Percentiles rank a stretch among this genome's conserved stretches.
phyloP scores from a whole-genome alignment of 768 basidiomycete genomes.

The Mycena latifolia region DNA sequence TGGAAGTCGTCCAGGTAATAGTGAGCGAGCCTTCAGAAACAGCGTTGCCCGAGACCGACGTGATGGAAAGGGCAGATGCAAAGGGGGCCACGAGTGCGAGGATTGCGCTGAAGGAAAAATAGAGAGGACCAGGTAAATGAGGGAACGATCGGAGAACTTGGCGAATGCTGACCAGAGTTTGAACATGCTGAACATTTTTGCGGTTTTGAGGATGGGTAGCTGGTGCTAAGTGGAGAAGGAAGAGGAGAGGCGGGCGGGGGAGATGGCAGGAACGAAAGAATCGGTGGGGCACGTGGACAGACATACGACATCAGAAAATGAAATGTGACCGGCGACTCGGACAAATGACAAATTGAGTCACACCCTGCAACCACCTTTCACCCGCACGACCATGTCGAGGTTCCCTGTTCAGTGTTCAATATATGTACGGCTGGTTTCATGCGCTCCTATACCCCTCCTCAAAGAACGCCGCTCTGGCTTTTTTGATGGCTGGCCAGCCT shows the following conservation, averaged over 20 bases:
- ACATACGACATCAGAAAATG: too few species aligned
- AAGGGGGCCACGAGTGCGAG: conserved; percentile 33
- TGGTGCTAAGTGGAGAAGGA: conserved; percentile 1
- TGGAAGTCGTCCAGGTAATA: conserved; percentile 25
- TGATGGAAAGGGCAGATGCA: conserved; percentile 30
- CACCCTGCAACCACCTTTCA: too few species aligned
- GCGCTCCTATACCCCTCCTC: too few species aligned
- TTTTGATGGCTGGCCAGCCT: too few species aligned
- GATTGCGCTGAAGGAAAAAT: conserved; percentile 19
- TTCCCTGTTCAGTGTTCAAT: too few species aligned
- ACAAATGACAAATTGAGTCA: too few species aligned
- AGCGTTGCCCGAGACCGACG: conserved; percentile 21
- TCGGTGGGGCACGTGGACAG: too few species aligned
- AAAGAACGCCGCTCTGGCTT: too few species aligned
- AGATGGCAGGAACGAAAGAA: background rate
- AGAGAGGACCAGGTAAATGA: background rate
- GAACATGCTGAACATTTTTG: conserved; percentile 30
- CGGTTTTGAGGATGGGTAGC: conserved; percentile 10
- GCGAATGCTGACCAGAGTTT: conserved; percentile 24
- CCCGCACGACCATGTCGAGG: too few species aligned
- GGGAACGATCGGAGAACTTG: background rate
- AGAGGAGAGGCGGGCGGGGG: conserved; percentile 9
- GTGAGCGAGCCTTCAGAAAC: conserved; percentile 26
- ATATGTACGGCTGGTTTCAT: too few species aligned
- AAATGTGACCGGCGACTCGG: too few species aligned